Conservation (phyloP, 2,329 filamentous ascomycete species). For the Elsinoe perseae region DNA sequence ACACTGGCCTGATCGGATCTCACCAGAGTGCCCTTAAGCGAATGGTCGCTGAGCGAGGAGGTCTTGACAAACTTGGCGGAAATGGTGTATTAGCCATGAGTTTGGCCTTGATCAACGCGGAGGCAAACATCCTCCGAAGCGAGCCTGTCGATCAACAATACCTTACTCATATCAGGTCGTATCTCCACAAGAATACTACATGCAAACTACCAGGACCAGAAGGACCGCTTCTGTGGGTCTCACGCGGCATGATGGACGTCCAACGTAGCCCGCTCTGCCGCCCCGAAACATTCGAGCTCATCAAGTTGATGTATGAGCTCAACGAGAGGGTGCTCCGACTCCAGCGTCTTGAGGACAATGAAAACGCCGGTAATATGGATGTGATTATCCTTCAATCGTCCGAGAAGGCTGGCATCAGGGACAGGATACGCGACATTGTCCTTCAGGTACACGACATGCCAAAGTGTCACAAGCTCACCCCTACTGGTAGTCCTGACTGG, state of each 20-base stretch:
- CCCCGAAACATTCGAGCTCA: not conserved
- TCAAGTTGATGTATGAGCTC: not conserved
- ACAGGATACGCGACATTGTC: not conserved
- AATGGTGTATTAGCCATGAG: constrained; percentile 19
- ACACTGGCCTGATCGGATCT: constrained; percentile 21
- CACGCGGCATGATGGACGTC: not conserved
- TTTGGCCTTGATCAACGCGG: constrained; percentile 5
- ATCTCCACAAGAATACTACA: constrained; percentile 11
- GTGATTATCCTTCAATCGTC: not conserved
- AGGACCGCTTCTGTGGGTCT: constrained; percentile 2
- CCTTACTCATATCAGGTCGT: not conserved
- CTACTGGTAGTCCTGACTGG: not conserved
- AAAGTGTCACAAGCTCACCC: not conserved
- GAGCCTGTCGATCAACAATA: not conserved
- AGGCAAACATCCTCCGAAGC: constrained; percentile 7
- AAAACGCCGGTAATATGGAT: constrained; percentile 1
- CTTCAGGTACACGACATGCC: constrained; percentile 1
- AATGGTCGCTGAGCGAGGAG: constrained; percentile 27
- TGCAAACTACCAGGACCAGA: not conserved
- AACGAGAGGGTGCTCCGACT: not conserved
- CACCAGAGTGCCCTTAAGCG: constrained; percentile 26
- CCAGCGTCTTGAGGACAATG: not conserved
- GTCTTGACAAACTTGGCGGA: constrained; percentile 24
- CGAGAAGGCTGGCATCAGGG: not conserved
- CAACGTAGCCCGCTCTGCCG: not conserved